Evolutionary conservation across 129 eudicot genomes (phyloP).

Genomic region (Gnaphalium uliginosum): DNA sequence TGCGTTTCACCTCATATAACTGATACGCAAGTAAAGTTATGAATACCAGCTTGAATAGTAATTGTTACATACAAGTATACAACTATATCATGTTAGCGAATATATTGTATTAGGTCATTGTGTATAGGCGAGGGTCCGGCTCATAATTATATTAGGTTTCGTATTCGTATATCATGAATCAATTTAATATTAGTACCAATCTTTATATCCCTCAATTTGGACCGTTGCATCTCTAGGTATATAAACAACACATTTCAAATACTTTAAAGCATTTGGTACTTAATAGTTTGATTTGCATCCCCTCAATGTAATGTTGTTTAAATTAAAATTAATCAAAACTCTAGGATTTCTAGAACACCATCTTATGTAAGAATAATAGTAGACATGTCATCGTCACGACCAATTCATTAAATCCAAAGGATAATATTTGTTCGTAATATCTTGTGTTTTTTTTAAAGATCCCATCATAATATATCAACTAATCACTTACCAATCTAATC

Average conservation of each 20-base stretch:
- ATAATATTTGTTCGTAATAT: constrained; percentile 14
- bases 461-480: not conserved
- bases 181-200: too few species aligned
- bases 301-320: not conserved
- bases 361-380: not conserved
- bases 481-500: constrained; percentile 21
- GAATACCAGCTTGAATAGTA: too few species aligned
- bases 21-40: too few species aligned
- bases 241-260: not conserved
- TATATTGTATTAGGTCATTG: too few species aligned
- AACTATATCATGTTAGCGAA: too few species aligned
- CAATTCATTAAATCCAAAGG: constrained; percentile 16
- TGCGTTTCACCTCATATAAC: too few species aligned
- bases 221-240: too few species aligned
- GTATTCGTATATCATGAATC: too few species aligned
- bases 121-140: too few species aligned
- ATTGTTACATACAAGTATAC: too few species aligned
- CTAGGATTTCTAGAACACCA: not conserved
- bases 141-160: too few species aligned
- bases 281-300: not conserved
- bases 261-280: too few species aligned
- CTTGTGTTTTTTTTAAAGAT: constrained; percentile 13
- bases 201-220: not conserved
- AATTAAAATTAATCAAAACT: not conserved
- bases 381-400: constrained; percentile 27